Conservation (phyloP, 169 alveolate species). For the Plasmodium yoelii region DNA sequence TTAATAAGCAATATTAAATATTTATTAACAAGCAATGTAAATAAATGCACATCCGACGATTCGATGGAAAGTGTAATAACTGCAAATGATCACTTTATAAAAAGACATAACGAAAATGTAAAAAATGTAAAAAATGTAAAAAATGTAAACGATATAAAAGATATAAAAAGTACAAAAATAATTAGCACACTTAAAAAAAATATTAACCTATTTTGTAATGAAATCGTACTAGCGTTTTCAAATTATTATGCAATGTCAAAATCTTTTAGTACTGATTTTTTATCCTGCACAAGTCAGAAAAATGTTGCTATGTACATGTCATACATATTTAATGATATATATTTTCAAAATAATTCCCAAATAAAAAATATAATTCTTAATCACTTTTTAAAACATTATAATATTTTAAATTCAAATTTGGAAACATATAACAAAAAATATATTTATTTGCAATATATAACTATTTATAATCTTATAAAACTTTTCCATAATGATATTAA, state of each 20-base stretch:
- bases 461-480: slow-evolving; percentile 58
- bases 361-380: slow-evolving; percentile 27
- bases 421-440: slow-evolving; percentile 2
- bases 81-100: background rate
- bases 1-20: slow-evolving; percentile 38
- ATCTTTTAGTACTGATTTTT: background rate
- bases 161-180: too few species aligned
- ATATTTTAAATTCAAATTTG: slow-evolving; percentile 4
- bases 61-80: background rate
- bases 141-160: too few species aligned
- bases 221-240: slow-evolving; percentile 20
- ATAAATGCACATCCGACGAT: background rate
- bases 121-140: background rate
- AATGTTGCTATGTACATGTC: slow-evolving; percentile 19
- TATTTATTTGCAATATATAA: slow-evolving; percentile 63
- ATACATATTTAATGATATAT: slow-evolving; percentile 54
- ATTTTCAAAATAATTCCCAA: slow-evolving; percentile 47
- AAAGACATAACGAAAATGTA: background rate
- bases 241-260: slow-evolving; percentile 7
- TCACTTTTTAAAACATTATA: slow-evolving; percentile 28
- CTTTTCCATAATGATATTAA: slow-evolving; percentile 56
- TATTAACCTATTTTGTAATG: slow-evolving; percentile 22
- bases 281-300: background rate
- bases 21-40: slow-evolving; percentile 31
- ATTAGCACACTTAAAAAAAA: slow-evolving; percentile 45